Base-by-base conservation (phyloP, 2,329 filamentous ascomycete species). In the Fusarium newnesense region DNA sequence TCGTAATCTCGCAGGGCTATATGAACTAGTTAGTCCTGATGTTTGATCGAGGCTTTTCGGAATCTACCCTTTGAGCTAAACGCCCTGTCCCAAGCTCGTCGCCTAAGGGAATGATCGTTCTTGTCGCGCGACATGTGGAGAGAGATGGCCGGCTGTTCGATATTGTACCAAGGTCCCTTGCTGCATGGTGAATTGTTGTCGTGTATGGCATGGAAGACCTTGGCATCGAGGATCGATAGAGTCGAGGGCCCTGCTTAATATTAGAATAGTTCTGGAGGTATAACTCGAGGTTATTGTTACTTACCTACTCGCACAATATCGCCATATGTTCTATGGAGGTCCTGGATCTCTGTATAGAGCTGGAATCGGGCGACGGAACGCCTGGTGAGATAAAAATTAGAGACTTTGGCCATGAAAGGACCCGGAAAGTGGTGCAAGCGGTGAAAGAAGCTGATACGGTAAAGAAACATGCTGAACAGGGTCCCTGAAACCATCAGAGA, bases 41-140 rank as follows among this genome's bases (percentile, higher is more conserved):
- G 2, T 9, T 18, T 24, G 28, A n/a, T 18, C 0, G 21, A 2
- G 15, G 2, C 15, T 13, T 1, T 4, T 9, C 1, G 3, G 4
- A 15, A 10, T 0, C 26, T 2, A 52, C 30, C 30, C n/a, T 36
- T 52, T 13, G 47, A 34, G 13, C n/a, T 52, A 10, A 52, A 52
- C 0, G 47, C 47, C 9, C n/a, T 52, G 11, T 52, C 47, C 47
- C 47, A 52, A 9, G 16, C 30, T 36, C 47, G 30, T 26, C 47
- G 47, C 1, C 47, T 24, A 5, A n/a, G n/a, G 10, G 30, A 24
- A 4, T 36, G 47, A 0, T 26, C 30, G 6, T 11, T 34, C 2
- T 24, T 52, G 6, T 52, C 30, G 2, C 47, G n/a, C 5, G n/a
- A 52, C 47, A 52, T 52, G 5, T 52, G 30, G 5, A 52, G 30